Conservation (phyloP, 768 basidiomycete genomes). For the Collybia sordida region DNA sequence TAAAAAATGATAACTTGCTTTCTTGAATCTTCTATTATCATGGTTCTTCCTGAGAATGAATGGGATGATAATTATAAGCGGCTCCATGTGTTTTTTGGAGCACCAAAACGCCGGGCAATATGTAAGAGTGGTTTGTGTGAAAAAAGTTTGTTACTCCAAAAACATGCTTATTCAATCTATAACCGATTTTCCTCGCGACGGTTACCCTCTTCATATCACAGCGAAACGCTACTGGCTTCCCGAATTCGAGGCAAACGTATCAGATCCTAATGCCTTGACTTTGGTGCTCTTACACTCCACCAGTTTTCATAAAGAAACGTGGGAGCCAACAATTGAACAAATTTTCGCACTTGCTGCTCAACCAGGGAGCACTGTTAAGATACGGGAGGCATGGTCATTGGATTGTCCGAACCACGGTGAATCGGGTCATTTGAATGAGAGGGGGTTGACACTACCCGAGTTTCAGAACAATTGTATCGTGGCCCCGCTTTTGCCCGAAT, state of each 20-base stretch:
- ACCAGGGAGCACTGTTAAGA: constrained; percentile 24
- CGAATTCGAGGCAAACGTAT: constrained; percentile 31
- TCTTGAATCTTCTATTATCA: too few species aligned
- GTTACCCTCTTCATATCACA: constrained; percentile 49
- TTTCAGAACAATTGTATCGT: constrained; percentile 47
- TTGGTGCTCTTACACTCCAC: constrained; percentile 67
- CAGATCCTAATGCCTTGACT: constrained; percentile 47
- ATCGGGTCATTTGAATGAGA: constrained; percentile 53
- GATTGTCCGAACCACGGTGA: constrained; percentile 77
- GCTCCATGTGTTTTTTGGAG: constrained; percentile 6
- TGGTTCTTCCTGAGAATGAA: too few species aligned
- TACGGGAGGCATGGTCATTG: constrained; percentile 64
- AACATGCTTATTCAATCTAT: constrained; percentile 20
- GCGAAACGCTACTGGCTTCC: constrained; percentile 59
- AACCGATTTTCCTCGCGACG: constrained; percentile 34
- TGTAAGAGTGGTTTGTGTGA: constrained; percentile 1
- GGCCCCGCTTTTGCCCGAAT: too few species aligned
- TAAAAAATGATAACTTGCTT: too few species aligned
- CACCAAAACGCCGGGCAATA: constrained; percentile 1
- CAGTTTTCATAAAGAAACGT: constrained; percentile 75
- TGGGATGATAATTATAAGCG: not conserved
- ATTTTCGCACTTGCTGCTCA: constrained; percentile 37
- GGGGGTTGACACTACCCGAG: constrained; percentile 39
- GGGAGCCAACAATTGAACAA: constrained; percentile 58
- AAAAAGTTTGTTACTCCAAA: constrained; percentile 1